Base-by-base conservation (phyloP, 192 early-diverging fungal genomes). In the Entomortierella chlamydospora region DNA sequence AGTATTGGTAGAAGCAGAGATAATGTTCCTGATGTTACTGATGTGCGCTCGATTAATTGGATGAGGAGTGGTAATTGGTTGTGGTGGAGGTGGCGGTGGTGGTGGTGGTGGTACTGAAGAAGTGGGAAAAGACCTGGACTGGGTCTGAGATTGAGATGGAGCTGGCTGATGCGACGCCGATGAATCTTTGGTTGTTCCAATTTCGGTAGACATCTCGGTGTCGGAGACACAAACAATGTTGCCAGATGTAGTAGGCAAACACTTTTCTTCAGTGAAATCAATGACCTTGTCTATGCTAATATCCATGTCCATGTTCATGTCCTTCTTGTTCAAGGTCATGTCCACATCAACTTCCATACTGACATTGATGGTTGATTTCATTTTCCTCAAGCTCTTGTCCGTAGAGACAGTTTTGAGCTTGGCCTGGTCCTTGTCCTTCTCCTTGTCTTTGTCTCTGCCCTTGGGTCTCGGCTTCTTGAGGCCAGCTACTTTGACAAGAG, bases 401-500 rank as follows among this genome's bases (percentile, higher is more conserved):
- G 26, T 57, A 28, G 13, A 10, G 39, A 31, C 55, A 18, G 28
- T 4, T 26, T 66, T 66, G 5, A 29, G 11, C n/a, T 51, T 55
- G 26, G 6, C 22, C n/a, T 28, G 9, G 23, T 30, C 42, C 12
- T 31, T 33, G 41, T 51, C 50, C 2, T 39, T n/a, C n/a, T n/a
- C n/a, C n/a, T n/a, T n/a, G n/a, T 30, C 42, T 4, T 31, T 33
- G 41, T 51, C 50, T 10, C 23, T 41, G 22, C 17, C 22, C 34
- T 54, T 52, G 33, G 37, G 28, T 18, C 51, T 39, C 5, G 71
- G 71, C 61, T 64, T 65, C 56, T 73, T 73, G 66, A 78, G 73
- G 47, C 57, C 58, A 34, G 22, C 45, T 26, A 77, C 34, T 53
- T 61, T 61, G 53, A 69, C 37, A 34, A 42, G 34, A 45, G 64